Conservation (phyloP, 164 flowering plant species). For the Buxus sempervirens region DNA sequence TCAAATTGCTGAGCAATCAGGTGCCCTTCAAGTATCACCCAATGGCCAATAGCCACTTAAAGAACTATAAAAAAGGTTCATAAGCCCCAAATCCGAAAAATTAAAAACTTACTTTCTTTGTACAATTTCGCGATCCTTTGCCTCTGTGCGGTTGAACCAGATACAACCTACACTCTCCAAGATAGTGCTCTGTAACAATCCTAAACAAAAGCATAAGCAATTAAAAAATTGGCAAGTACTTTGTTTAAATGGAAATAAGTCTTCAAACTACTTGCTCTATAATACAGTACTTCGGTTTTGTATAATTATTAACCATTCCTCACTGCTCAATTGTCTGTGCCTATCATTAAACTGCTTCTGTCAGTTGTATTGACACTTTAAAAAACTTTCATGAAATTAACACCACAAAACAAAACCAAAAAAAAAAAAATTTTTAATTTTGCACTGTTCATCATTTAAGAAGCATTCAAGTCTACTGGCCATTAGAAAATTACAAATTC, state of each 20-base stretch:
- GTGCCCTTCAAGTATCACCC: no score
- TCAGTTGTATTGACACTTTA: not conserved
- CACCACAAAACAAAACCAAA: no score
- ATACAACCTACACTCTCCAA: conserved; percentile 95
- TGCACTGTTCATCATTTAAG: no score
- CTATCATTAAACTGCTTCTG: not conserved
- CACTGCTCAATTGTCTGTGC: not conserved
- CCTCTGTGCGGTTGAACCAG: conserved; percentile 95
- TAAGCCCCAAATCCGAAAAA: no score
- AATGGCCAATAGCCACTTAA: no score
- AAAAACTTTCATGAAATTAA: no score
- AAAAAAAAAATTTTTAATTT: no score
- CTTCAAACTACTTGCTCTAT: not conserved
- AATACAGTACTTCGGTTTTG: no score
- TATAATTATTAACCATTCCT: not conserved
- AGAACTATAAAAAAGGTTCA: no score
- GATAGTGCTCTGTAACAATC: conserved; percentile 83
- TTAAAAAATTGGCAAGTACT: not conserved
- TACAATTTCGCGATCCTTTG: conserved; percentile 91
- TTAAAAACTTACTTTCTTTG: conserved; percentile 54
- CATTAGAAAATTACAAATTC: not conserved
- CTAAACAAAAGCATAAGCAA: conserved; percentile 30
- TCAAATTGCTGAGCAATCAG: no score
- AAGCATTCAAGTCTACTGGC: not conserved
- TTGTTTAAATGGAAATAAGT: not conserved